phyloP scores from a whole-genome alignment of 768 basidiomycete species.

The Cubamyces lactineus region DNA sequence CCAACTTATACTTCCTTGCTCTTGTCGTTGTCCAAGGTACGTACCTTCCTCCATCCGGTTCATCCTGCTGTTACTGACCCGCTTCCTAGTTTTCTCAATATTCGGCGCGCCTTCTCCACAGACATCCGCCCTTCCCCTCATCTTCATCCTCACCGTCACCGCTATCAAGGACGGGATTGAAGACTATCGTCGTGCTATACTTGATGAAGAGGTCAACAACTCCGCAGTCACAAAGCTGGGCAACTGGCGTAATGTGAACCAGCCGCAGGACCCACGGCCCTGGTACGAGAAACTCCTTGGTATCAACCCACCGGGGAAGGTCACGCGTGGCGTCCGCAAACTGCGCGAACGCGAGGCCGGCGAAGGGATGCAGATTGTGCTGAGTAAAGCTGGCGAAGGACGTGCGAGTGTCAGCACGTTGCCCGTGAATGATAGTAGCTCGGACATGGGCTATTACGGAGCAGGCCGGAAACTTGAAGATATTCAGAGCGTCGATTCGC shows the following conservation, averaged over 20 bases:
- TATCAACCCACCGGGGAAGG: constrained; percentile 68
- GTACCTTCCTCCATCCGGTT: constrained; percentile 25
- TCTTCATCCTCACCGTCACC: constrained; percentile 86
- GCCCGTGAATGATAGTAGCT: constrained; percentile 42
- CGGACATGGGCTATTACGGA: constrained; percentile 40
- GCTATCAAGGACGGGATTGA: constrained; percentile 96
- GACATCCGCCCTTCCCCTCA: constrained; percentile 81
- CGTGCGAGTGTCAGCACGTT: constrained; percentile 46
- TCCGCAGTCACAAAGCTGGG: constrained; percentile 89
- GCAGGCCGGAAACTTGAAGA: constrained; percentile 57
- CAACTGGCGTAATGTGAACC: constrained; percentile 90
- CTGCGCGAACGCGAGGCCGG: constrained; percentile 79
- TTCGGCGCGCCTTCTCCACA: constrained; percentile 88
- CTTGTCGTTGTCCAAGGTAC: constrained; percentile 81
- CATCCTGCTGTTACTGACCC: not conserved
- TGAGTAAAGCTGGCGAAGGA: constrained; percentile 48
- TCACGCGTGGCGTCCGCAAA: constrained; percentile 84
- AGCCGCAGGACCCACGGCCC: constrained; percentile 71
- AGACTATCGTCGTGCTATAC: constrained; percentile 85
- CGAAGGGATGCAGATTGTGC: constrained; percentile 64
- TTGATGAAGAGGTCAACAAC: constrained; percentile 95
- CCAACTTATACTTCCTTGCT: constrained; percentile 90
- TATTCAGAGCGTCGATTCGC: constrained; percentile 67
- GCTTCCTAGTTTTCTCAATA: constrained; percentile 72
- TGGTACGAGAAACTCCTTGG: constrained; percentile 79